Base-by-base conservation (phyloP, 495 filamentous ascomycete genomes). In the Xylaria sp. region DNA sequence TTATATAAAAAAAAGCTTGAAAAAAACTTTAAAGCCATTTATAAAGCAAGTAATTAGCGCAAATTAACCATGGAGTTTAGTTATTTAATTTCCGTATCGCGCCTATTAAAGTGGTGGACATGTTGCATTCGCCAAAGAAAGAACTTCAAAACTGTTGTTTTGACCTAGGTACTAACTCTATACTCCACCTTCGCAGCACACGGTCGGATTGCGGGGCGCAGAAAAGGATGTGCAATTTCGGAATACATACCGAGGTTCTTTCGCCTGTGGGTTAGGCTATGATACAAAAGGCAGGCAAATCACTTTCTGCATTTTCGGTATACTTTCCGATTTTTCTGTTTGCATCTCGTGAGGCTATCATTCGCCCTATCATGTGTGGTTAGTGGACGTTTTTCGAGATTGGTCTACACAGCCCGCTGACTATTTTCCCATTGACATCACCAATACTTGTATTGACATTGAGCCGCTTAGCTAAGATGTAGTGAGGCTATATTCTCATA, bases 271-370 rank as follows among this genome's bases (percentile, higher is more conserved):
- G 55, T 17, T 35, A 37, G 9, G 55, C 33, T 19, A n/a, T 15
- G 55, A 19, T n/a, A 37, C 52, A 8, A 5, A 31, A 55, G 52
- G 15, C n/a, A 55, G 17, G 8, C 46, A 55, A 35, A 8, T 21
- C 8, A 1, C n/a, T 15, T 59, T 59, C 29, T 59, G 55, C 55
- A 59, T 59, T 59, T 59, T 59, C 55, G 55, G 55, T 59, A 59
- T 33, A 6, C 55, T 37, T 11, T 4, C 1, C 8, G 17, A 5
- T 37, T 37, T 59, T n/a, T 11, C 8, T 35, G 0, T 4, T 17
- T 57, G 52, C 12, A 14, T 31, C 3, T 5, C 7, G 7, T 9
- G 11, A 52, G 48, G 48, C 1, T 52, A 29, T 35, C 12, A 12
- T 35, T 33, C 26, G 26, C 55, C 26, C 15, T n/a, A 31, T 35